phyloP scores from a whole-genome alignment of 176 grass and related monocot genomes.

The Alloteropsis semialata region DNA sequence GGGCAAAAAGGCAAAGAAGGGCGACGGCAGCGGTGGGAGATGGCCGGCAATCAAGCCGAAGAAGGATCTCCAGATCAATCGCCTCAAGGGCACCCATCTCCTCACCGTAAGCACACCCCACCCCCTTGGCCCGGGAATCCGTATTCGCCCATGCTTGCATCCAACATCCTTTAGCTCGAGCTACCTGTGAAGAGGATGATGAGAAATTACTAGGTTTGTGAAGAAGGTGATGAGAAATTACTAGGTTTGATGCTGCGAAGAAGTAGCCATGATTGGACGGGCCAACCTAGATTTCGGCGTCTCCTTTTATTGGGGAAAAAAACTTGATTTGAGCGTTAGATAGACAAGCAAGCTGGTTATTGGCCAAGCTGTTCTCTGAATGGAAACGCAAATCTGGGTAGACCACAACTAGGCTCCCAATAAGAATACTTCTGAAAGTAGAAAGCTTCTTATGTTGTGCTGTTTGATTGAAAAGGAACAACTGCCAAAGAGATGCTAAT shows the following conservation, averaged over 20 bases:
- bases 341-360: background rate
- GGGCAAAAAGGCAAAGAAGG: slow-evolving; percentile 50
- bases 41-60: slow-evolving; percentile 82
- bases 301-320: background rate
- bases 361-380: background rate
- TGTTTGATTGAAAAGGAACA: background rate
- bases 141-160: background rate
- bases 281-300: background rate
- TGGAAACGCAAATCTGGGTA: background rate
- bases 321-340: background rate
- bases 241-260: background rate
- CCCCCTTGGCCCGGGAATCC: background rate
- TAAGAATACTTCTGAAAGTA: background rate
- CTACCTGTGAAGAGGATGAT: background rate
- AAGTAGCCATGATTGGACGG: background rate
- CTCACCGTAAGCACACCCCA: slow-evolving; percentile 56
- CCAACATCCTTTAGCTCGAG: background rate
- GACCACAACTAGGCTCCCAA: background rate
- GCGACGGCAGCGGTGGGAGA: slow-evolving; percentile 34
- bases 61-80: slow-evolving; percentile 75
- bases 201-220: background rate
- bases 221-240: background rate
- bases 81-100: slow-evolving; percentile 71
- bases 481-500: background rate
- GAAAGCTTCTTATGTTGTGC: background rate